phyloP scores from a whole-genome alignment of 441 rosid genomes.

The Populus tomentosa region DNA sequence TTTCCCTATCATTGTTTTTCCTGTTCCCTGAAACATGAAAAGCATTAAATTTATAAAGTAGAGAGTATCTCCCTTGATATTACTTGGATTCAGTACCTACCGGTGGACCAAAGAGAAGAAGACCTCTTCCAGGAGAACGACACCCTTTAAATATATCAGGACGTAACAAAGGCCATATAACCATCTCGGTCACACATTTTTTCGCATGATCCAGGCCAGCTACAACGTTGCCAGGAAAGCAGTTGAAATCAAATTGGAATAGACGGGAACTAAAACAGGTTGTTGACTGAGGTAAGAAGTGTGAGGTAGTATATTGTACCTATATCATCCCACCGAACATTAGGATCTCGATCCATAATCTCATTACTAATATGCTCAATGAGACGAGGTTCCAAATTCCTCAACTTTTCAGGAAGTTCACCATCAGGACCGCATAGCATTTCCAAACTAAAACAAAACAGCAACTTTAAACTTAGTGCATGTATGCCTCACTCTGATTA shows the following conservation, averaged over 20 bases:
- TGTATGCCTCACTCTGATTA: neutral
- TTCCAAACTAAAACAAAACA: slow-evolving; percentile 57
- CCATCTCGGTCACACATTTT: slow-evolving; percentile 97
- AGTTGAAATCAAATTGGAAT: slow-evolving; percentile 20
- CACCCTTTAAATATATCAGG: slow-evolving; percentile 95
- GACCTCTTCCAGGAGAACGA: slow-evolving; percentile 97
- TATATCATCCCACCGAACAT: slow-evolving; percentile 95
- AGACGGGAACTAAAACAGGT: slow-evolving; percentile 7
- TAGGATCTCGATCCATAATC: slow-evolving; percentile 92
- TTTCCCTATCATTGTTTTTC: slow-evolving; percentile 97
- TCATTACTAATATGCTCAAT: slow-evolving; percentile 97
- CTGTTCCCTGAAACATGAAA: slow-evolving; percentile 70
- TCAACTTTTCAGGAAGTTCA: slow-evolving; percentile 90
- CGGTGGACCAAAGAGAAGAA: slow-evolving; percentile 98
- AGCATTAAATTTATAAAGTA: neutral
- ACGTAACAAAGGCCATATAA: slow-evolving; percentile 92
- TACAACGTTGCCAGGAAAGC: slow-evolving; percentile 29
- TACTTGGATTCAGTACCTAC: slow-evolving; percentile 41
- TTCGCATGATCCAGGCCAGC: slow-evolving; percentile 99
- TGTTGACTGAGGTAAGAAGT: slow-evolving; percentile 12
- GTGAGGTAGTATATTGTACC: slow-evolving; percentile 44
- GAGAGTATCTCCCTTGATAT: slow-evolving; percentile 6
- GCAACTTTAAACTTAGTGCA: neutral
- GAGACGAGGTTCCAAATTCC: slow-evolving; percentile 94
- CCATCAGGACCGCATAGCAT: slow-evolving; percentile 95